Evolutionary conservation across 2,329 filamentous ascomycete species (phyloP), one percentile per base, ranked within the genome.

Genomic region (Fonsecaea monophora): DNA sequence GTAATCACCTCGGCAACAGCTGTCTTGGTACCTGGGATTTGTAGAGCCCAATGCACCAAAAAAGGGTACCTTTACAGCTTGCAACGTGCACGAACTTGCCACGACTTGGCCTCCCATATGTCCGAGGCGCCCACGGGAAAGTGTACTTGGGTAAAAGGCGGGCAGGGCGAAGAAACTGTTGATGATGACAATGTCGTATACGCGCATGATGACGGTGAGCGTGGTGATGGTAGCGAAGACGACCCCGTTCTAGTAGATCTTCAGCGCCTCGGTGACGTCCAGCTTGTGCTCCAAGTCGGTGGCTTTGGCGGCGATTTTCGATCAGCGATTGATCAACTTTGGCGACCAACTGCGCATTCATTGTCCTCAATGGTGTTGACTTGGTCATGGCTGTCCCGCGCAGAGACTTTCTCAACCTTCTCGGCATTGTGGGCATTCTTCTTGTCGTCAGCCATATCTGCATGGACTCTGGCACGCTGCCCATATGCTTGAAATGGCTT

Each of bases 51-150:
- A 21, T 18, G n/a, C 48, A 21, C 15, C 25, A 53, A 53, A 50
- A 9, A 50, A 50, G 4, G 45, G 45, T 50, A 50, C 45, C 45
- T 50, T 50, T 15, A 80, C 85, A 0, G 83, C 82, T 73, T 87
- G 85, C 21, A 50, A 50, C 45, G 45, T 25, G 45, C 4, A 50
- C 45, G 5, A 50, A 50, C 45, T 50, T 50, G 45, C 45, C n/a
- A 8, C 45, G 45, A 50, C 45, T 50, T 50, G 45, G 45, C 45
- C 45, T 50, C 45, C 45, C 45, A 50, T 50, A 50, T 50, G 45
- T 50, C 45, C 45, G 45, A 50, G 45, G 45, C 45, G 45, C 45
- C 45, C 15, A 50, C 45, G 45, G 45, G 45, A 50, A 50, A 50
- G 45, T 2, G 45, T 10, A 15, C 45, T 50, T 50, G 15, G 45